Base-by-base conservation (phyloP, 2,329 filamentous ascomycete species). In the Chrysosporium keratinophilum region DNA sequence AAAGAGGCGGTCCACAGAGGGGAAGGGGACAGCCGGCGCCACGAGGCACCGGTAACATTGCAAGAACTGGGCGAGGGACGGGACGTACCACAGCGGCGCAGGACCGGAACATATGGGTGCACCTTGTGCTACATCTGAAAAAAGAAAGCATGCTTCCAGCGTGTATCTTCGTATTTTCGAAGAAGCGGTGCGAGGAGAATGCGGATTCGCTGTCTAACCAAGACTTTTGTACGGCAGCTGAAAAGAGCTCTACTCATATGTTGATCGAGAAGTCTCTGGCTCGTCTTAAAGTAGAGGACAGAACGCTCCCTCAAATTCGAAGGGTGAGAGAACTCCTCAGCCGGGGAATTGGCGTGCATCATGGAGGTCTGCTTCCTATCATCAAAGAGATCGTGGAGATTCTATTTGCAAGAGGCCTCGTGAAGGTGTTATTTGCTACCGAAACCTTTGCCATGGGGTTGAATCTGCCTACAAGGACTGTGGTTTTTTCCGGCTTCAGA, bases 371-470 rank as follows among this genome's bases (percentile, higher is more conserved):
- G 58, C 71, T 98, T 19, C 93, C 93, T 0, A 98, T 98, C 58
- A 89, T 97, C 61, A 98, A 98, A 69, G 93, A 98, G 68, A 82
- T 97, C 20, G 93, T 98, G 1, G 93, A 98, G 69, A 95, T 98
- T 51, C 72, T 98, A 14, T 98, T 98, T 63, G 91, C 93, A 0
- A 89, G 88, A 69, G 94, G 90, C 0, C 74, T 98, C 53, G 93
- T 98, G 55, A 98, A 98, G 70, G 87, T 98, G 2, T 78, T 98
- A 1, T 98, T 98, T 64, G 93, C 93, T 0, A 98, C 93, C 0
- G 93, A 98, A 68, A 98, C 93, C 0, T 98, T 98, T 69, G 93
- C 93, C 35, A 98, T 98, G 90, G 93, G 93, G 28, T 77, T 98
- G 33, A 98, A 98, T 65, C 73, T 98, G 54, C 93, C 93, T 0